Evolutionary conservation across 108 stramenopile genomes (phyloP), one percentile per base, ranked within the genome.

Genomic region (Aureococcus anophagefferens): DNA sequence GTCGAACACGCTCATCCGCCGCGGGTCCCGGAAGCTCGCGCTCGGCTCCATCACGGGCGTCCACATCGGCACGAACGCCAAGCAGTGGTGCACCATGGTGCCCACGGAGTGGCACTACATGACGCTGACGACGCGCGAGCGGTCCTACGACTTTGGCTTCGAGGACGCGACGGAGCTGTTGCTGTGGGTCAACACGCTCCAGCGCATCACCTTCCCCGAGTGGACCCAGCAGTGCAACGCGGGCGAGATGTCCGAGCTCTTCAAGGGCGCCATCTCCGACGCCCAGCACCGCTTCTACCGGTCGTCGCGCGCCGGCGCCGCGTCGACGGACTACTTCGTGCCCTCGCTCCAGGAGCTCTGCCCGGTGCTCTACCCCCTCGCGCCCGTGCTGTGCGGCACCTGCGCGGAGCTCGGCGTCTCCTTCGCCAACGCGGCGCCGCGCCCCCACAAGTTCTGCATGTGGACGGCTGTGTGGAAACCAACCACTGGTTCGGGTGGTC

Each of bases 111-210:
- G 51, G 51, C 51, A 59, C 51, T 59, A 59, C 51, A 28, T 59
- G 51, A 25, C 51, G 21, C 51, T 59, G 21, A 28, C 25, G 51
- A 59, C 51, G 51, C 51, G 51, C 21, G 51, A 59, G 51, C 51
- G 51, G 51, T 59, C 51, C 51, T 59, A 25, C 51, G 51, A 59
- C 51, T 59, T 59, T 59, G 51, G 51, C 21, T 59, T 59, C 51
- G 25, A 16, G 51, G 51, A 59, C 51, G 25, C 51, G 51, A 4
- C 51, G 51, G 51, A 59, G 25, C 25, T 59, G 21, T 11, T 59
- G 51, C 51, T 59, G 21, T 59, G 51, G 51, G 51, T 59, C 21
- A 59, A 59, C 51, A 59, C 51, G 51, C 51, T 59, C 21, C 51
- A 59, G 51, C 51, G 51, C 21, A 16, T 59, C 25, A 25, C 25